Conservation (phyloP, 768 basidiomycete genomes). For the Terana coerulea region DNA sequence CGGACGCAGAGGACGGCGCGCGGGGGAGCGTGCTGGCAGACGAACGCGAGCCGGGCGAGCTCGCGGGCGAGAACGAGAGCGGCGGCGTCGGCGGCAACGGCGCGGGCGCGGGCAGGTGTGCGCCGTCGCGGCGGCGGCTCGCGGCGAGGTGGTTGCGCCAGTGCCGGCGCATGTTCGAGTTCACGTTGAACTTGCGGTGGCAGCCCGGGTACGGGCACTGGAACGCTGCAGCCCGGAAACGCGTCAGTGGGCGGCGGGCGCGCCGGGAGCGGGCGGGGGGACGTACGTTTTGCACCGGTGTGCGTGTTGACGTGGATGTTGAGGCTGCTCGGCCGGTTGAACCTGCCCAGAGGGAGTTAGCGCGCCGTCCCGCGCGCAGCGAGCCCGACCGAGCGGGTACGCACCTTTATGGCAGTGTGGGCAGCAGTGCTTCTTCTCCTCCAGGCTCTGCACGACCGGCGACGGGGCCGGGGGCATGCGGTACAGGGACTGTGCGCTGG, state of each 20-base stretch:
- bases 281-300: conserved; percentile 64
- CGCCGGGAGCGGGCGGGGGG: neutral
- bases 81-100: conserved; percentile 4
- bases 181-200: conserved; percentile 76
- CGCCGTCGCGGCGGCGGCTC: too few species aligned
- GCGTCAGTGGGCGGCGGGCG: neutral
- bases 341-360: too few species aligned
- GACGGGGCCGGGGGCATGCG: too few species aligned
- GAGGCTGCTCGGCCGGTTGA: conserved; percentile 67
- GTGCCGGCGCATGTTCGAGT: conserved; percentile 82
- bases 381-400: too few species aligned
- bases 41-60: neutral
- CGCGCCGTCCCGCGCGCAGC: too few species aligned
- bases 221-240: conserved; percentile 49
- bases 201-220: conserved; percentile 72
- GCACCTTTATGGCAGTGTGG: too few species aligned
- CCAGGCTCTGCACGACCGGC: too few species aligned
- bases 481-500: too few species aligned
- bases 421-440: too few species aligned
- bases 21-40: too few species aligned
- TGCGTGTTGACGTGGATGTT: conserved; percentile 66
- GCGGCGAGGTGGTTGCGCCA: conserved; percentile 75
- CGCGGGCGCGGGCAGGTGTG: too few species aligned
- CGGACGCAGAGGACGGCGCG: neutral
- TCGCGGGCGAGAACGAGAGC: neutral